Percentiles rank a stretch among this genome's conserved stretches.
Conservation (phyloP, 2,329 filamentous ascomycete genomes). For the Fusarium sp. region DNA sequence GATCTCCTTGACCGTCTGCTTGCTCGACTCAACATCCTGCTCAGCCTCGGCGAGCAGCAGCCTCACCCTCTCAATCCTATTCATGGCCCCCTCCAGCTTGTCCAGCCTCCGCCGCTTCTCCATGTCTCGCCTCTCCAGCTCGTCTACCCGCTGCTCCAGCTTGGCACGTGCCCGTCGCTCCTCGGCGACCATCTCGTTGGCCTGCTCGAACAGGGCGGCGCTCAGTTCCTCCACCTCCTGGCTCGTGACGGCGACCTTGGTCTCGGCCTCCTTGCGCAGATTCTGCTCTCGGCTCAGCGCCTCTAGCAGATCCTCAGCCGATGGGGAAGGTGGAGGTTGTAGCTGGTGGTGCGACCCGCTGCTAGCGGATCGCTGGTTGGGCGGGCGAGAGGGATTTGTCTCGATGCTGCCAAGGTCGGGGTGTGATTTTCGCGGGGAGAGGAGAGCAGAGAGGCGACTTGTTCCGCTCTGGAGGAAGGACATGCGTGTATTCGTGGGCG, state of each 20-base stretch:
- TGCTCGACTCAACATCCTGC: slow-evolving; percentile 36
- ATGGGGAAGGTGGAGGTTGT: slow-evolving; percentile 40
- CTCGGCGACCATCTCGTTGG: slow-evolving; percentile 87
- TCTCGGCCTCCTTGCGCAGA: slow-evolving; percentile 76
- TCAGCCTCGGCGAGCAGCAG: slow-evolving; percentile 62
- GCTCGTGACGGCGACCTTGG: slow-evolving; percentile 71
- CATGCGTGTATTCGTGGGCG: slow-evolving; percentile 48
- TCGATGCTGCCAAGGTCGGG: slow-evolving; percentile 41
- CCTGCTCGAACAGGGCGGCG: slow-evolving; percentile 81
- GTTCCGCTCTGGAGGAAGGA: slow-evolving; percentile 61
- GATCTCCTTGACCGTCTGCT: slow-evolving; percentile 31
- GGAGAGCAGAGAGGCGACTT: slow-evolving; percentile 58
- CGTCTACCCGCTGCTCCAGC: slow-evolving; percentile 76
- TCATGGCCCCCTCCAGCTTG: slow-evolving; percentile 76
- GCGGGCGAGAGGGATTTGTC: slow-evolving; percentile 26
- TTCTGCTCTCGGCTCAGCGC: slow-evolving; percentile 75
- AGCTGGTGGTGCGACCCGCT: slow-evolving; percentile 27
- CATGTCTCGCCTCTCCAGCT: slow-evolving; percentile 75
- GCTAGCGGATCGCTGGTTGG: slow-evolving; percentile 31
- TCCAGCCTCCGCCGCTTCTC: slow-evolving; percentile 79
- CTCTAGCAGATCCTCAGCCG: slow-evolving; percentile 66
- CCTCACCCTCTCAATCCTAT: slow-evolving; percentile 77
- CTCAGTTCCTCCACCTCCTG: slow-evolving; percentile 84
- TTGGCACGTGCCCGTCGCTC: slow-evolving; percentile 78
- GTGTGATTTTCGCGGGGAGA: slow-evolving; percentile 61